Evolutionary conservation across 768 basidiomycete genomes (phyloP).

Genomic region (Xerocomellus amylosporus): DNA sequence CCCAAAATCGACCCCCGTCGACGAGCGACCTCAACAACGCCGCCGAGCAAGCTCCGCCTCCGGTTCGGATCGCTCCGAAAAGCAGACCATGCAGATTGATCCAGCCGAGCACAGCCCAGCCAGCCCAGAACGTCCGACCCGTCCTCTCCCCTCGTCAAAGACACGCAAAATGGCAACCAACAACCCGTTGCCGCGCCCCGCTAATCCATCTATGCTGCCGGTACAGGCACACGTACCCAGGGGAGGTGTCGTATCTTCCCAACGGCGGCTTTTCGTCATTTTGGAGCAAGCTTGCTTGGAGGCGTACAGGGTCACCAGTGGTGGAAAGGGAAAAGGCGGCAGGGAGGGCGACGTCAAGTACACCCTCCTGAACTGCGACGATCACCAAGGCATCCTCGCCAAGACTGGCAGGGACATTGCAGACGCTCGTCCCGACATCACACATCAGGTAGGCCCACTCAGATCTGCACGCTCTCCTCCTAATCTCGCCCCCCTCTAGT

Average conservation of each 20-base stretch:
- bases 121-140: conserved; percentile 53
- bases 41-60: conserved; percentile 43
- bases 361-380: conserved; percentile 95
- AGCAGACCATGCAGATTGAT: conserved; percentile 35
- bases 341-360: conserved; percentile 86
- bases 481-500: conserved; percentile 48
- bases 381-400: conserved; percentile 97
- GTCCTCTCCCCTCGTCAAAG: conserved; percentile 58
- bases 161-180: conserved; percentile 50
- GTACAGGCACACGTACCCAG: conserved; percentile 74
- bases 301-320: conserved; percentile 80
- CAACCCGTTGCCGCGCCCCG: conserved; percentile 46
- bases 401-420: conserved; percentile 98
- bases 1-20: conserved; percentile 69
- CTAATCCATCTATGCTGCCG: conserved; percentile 81
- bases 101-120: neutral
- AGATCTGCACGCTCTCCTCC: neutral
- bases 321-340: conserved; percentile 48
- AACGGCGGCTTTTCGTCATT: conserved; percentile 81
- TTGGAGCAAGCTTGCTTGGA: conserved; percentile 95
- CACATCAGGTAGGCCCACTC: conserved; percentile 75
- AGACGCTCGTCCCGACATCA: conserved; percentile 98
- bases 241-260: conserved; percentile 47
- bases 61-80: conserved; percentile 35
- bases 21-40: conserved; percentile 53